These are phyloP conservation scores for Bipolaris oryzae DNA, from an alignment of 2,329 filamentous ascomycete species.

Conservation along the genomic window DNA sequence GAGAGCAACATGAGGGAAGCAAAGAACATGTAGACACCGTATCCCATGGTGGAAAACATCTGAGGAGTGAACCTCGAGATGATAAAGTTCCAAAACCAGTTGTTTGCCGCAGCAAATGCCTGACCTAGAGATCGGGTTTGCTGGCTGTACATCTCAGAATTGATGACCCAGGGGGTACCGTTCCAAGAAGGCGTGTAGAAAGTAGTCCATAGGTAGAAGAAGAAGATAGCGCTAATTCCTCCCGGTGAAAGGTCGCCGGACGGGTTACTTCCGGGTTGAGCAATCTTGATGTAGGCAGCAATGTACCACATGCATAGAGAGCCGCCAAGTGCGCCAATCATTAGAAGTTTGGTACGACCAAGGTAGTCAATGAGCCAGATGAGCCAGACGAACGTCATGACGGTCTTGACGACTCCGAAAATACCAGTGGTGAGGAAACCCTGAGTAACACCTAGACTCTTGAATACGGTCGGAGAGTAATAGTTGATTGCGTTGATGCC, in stretches of 20 bases:
- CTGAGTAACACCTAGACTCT: constrained; percentile 66
- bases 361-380: constrained; percentile 70
- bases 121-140: constrained; percentile 69
- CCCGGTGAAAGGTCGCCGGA: constrained; percentile 48
- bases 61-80: constrained; percentile 71
- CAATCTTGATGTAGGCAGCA: constrained; percentile 64
- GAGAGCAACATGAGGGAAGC: constrained; percentile 55
- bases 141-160: constrained; percentile 75
- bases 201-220: constrained; percentile 76
- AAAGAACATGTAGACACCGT: constrained; percentile 56
- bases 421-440: constrained; percentile 68
- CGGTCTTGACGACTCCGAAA: constrained; percentile 60
- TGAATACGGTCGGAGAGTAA: constrained; percentile 75
- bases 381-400: constrained; percentile 71
- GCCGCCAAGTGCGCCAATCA: constrained; percentile 67
- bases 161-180: constrained; percentile 76
- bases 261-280: constrained; percentile 48
- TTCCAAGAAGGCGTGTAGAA: constrained; percentile 76
- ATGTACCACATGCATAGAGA: constrained; percentile 69
- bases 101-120: constrained; percentile 57
- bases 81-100: constrained; percentile 76
- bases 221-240: constrained; percentile 68
- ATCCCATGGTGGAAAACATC: constrained; percentile 61
- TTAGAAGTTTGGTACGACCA: constrained; percentile 66
- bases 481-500: constrained; percentile 80